These are phyloP conservation scores for Priceomyces melissophilus DNA, from an alignment of 805 yeast genomes.

Conservation along the genomic window DNA sequence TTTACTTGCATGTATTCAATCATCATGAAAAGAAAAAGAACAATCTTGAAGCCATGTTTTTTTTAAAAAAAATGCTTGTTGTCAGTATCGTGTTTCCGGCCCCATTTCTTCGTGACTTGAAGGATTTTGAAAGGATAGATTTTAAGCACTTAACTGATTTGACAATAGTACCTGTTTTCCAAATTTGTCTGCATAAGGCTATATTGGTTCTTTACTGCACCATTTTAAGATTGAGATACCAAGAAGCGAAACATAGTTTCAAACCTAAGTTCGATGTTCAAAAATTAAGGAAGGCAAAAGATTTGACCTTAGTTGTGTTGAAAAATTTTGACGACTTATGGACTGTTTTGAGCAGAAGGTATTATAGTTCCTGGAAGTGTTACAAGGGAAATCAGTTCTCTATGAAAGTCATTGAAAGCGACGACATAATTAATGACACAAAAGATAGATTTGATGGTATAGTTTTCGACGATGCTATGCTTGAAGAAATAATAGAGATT, in stretches of 20 bases:
- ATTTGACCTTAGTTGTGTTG: neutral
- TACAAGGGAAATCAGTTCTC: conserved; percentile 12
- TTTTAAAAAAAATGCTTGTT: conserved; percentile 22
- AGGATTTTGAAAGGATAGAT: conserved; percentile 7
- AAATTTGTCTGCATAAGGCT: conserved; percentile 16
- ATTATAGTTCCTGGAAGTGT: conserved; percentile 29
- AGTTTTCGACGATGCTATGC: conserved; percentile 14
- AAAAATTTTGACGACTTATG: conserved; percentile 1
- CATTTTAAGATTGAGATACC: conserved; percentile 6
- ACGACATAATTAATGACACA: conserved; percentile 8
- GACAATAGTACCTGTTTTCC: conserved; percentile 16
- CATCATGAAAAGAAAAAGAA: conserved; percentile 22
- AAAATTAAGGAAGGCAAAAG: conserved; percentile 4
- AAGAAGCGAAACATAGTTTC: neutral
- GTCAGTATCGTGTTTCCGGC: conserved; percentile 16
- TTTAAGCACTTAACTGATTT: conserved; percentile 17
- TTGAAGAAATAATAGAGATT: conserved; percentile 18
- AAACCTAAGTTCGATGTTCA: neutral
- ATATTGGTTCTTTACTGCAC: conserved; percentile 7
- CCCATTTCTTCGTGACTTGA: conserved; percentile 16
- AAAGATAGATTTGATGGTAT: conserved; percentile 5
- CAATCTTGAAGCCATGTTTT: conserved; percentile 16
- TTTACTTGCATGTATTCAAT: conserved; percentile 23
- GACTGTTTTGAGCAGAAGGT: conserved; percentile 14
- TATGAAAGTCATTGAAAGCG: neutral